Percentiles rank a stretch among this genome's conserved stretches.
Evolutionary conservation across 2,329 filamentous ascomycete species (phyloP).

Genomic region (Colletotrichum tamarilloi): DNA sequence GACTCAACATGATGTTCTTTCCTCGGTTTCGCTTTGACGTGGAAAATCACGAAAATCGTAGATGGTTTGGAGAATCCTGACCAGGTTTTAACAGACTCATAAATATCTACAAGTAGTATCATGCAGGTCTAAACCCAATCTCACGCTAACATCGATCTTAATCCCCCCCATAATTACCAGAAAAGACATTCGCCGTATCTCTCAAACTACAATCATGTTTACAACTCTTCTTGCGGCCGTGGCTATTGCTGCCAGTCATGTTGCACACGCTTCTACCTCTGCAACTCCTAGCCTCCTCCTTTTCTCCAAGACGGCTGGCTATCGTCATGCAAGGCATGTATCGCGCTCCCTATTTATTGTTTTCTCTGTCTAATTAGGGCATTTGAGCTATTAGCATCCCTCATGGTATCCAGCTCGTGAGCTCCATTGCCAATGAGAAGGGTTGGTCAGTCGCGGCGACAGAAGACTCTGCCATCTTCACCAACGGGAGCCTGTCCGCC

Average conservation of each 20-base stretch:
- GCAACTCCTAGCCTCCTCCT: neutral
- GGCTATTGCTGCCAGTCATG: neutral
- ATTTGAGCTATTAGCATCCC: neutral
- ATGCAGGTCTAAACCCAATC: neutral
- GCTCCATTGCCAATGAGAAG: neutral
- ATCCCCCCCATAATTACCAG: neutral
- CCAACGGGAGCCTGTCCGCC: neutral
- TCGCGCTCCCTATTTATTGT: too few relatives aligned
- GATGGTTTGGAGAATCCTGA: neutral
- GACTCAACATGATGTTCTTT: neutral
- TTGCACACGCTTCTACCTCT: neutral
- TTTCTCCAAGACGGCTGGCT: neutral
- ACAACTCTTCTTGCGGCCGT: neutral
- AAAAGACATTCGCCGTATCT: neutral
- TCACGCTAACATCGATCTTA: neutral
- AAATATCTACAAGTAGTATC: neutral
- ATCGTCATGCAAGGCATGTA: neutral
- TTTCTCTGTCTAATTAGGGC: neutral
- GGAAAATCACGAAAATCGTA: neutral
- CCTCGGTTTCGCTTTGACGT: neutral
- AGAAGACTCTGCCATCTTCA: conserved; percentile 10
- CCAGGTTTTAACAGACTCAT: too few relatives aligned
- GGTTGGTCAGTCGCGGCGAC: neutral
- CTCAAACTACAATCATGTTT: neutral
- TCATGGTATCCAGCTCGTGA: neutral